Percentiles rank a stretch among this genome's conserved stretches.
These are phyloP conservation scores for Phytopythium delawarense DNA, from an alignment of 352 stramenopile species.

Conservation along the genomic window DNA sequence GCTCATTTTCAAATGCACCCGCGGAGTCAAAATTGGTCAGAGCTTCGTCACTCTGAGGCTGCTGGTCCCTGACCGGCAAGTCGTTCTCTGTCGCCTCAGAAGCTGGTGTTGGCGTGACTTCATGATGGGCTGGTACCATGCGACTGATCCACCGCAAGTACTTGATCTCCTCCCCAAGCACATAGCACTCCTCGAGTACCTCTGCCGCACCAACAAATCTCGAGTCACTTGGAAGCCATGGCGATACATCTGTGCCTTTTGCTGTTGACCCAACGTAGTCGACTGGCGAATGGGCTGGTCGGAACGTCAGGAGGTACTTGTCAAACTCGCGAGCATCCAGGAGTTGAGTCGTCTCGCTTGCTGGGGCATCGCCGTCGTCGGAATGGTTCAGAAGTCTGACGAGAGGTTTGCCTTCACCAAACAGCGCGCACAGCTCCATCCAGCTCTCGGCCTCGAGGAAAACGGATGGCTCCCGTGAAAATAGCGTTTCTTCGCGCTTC, in stretches of 20 bases:
- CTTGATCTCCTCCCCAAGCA: constrained; percentile 60
- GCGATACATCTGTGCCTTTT: constrained; percentile 15
- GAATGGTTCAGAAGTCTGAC: background rate
- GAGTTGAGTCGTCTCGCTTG: background rate
- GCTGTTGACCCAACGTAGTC: constrained; percentile 20
- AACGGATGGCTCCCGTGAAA: constrained; percentile 21
- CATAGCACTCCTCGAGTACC: constrained; percentile 38
- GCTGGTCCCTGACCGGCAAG: background rate
- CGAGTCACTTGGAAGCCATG: constrained; percentile 29
- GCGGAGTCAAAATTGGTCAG: background rate
- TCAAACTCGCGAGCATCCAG: constrained; percentile 24
- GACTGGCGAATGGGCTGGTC: constrained; percentile 5
- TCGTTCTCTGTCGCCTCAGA: background rate
- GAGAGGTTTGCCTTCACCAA: constrained; percentile 18
- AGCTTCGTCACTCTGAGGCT: background rate
- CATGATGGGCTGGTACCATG: background rate
- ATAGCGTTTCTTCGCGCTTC: constrained; percentile 43
- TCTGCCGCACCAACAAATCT: constrained; percentile 43
- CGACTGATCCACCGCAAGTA: constrained; percentile 53
- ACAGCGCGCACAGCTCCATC: constrained; percentile 51
- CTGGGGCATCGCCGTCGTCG: background rate
- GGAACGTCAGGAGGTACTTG: constrained; percentile 42
- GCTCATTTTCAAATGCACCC: constrained; percentile 1
- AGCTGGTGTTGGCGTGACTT: background rate
- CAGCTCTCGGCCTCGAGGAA: constrained; percentile 50